Evolutionary conservation across 306 rosid species (phyloP).

Genomic region (Corylus heterophylla): DNA sequence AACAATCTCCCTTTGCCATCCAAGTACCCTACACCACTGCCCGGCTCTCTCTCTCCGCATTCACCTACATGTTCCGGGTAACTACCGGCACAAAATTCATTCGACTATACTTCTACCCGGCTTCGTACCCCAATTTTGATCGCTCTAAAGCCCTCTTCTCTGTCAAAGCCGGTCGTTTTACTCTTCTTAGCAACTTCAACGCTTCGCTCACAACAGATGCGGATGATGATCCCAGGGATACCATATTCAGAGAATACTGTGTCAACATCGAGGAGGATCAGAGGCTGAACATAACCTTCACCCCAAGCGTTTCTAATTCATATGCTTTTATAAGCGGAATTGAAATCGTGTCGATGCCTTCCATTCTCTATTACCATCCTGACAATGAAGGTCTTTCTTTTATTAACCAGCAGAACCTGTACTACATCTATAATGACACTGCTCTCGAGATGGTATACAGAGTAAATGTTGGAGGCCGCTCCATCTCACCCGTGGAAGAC

Average conservation of each 20-base stretch:
- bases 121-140: slow-evolving; percentile 4
- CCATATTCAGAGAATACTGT: slow-evolving; percentile 41
- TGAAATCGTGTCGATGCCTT: slow-evolving; percentile 74
- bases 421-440: not conserved
- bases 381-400: not conserved
- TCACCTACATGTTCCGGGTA: slow-evolving; percentile 15
- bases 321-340: slow-evolving; percentile 61
- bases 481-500: not conserved
- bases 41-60: no score
- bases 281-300: slow-evolving; percentile 43
- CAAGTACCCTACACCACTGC: no score
- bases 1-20: no score
- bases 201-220: slow-evolving; percentile 35
- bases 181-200: slow-evolving; percentile 51
- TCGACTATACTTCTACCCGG: slow-evolving; percentile 47
- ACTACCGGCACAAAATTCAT: slow-evolving; percentile 51
- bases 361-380: slow-evolving; percentile 38
- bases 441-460: slow-evolving; percentile 36
- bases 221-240: not conserved
- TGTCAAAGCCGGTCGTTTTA: slow-evolving; percentile 48
- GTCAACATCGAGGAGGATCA: slow-evolving; percentile 29
- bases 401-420: not conserved
- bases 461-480: slow-evolving; percentile 19
- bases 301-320: slow-evolving; percentile 27
- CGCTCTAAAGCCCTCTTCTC: slow-evolving; percentile 43